Evolutionary conservation across 2,329 filamentous ascomycete species (phyloP), one percentile per base, ranked within the genome.

Genomic region (Hypoxylon sp.): DNA sequence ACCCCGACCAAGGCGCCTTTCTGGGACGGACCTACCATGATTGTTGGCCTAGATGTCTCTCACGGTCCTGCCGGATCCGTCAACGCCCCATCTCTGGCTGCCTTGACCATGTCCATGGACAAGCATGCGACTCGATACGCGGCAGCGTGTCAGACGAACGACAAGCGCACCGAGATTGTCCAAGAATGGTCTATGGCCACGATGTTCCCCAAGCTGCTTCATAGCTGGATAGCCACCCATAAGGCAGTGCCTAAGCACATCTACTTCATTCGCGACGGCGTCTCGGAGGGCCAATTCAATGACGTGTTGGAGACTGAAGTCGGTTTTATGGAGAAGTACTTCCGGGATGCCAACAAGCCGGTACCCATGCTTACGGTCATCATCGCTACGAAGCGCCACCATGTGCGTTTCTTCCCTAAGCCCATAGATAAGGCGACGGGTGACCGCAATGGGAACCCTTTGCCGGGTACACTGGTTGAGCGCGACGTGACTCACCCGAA

Each of bases 191-290:
- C 92, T 63, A 83, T 92, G 47, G 77, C 85, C 4, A 76, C 76
- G 11, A 86, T 93, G 72, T 81, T 97, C 20, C 78, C 81, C 0
- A 82, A 83, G 4, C 79, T 96, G 2, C 74, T 89, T 17, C 75
- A 83, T 38, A 98, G 93, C 91, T 78, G 83, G 24, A 68, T 76
- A 13, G 78, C 83, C 48, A 81, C n/a, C n/a, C n/a, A 81, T 17
- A 75, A 77, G 1, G 82, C 84, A n/a, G 59, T 71, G 0, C 93
- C 94, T 0, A 66, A 82, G n/a, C 87, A 93, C 31, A 81, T 99
- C 53, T 90, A 96, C 66, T 98, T 96, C 75, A 89, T 98, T 75
- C 91, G 95, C 15, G 95, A 99, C 68, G 95, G 95, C 65, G 92
- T 98, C 0, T 88, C 88, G 0, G 92, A 97, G 68, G 91, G 91